Conservation (phyloP, 805 yeast species). For the Suhomyces prunicola region DNA sequence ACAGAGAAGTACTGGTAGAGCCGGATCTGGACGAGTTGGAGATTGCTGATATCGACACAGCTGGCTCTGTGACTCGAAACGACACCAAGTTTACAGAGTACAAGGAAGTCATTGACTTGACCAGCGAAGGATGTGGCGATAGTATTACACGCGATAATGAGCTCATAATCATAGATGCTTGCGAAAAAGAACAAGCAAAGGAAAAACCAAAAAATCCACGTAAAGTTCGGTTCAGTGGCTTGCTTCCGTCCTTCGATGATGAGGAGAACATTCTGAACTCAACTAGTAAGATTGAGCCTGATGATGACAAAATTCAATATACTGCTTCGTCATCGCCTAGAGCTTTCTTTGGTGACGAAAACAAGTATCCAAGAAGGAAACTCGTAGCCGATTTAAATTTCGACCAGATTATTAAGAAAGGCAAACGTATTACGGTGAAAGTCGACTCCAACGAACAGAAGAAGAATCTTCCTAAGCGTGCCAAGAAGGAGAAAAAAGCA, state of each 20-base stretch:
- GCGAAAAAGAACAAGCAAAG: conserved; percentile 9
- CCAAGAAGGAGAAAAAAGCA: neutral
- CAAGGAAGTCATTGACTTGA: conserved; percentile 13
- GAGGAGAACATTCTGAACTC: neutral
- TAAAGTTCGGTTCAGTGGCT: conserved; percentile 9
- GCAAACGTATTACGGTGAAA: conserved; percentile 6
- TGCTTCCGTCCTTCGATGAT: conserved; percentile 16
- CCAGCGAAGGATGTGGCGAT: conserved; percentile 11
- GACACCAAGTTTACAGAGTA: neutral
- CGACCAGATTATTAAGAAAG: conserved; percentile 25
- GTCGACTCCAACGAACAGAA: neutral
- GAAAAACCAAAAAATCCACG: conserved; percentile 2
- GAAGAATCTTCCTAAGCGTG: neutral
- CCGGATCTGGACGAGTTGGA: conserved; percentile 48
- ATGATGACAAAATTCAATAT: conserved; percentile 17
- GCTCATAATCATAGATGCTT: conserved; percentile 23
- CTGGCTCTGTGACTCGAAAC: neutral
- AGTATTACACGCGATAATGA: conserved; percentile 6
- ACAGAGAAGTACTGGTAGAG: conserved; percentile 23
- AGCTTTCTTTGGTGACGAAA: conserved; percentile 21
- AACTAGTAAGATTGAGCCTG: neutral
- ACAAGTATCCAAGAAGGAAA: conserved; percentile 22
- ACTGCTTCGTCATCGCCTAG: conserved; percentile 25
- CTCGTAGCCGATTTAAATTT: conserved; percentile 28
- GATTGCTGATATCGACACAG: conserved; percentile 22